These are phyloP conservation scores for Mallotus japonicus DNA, from an alignment of 441 rosid genomes.

Conservation along the genomic window DNA sequence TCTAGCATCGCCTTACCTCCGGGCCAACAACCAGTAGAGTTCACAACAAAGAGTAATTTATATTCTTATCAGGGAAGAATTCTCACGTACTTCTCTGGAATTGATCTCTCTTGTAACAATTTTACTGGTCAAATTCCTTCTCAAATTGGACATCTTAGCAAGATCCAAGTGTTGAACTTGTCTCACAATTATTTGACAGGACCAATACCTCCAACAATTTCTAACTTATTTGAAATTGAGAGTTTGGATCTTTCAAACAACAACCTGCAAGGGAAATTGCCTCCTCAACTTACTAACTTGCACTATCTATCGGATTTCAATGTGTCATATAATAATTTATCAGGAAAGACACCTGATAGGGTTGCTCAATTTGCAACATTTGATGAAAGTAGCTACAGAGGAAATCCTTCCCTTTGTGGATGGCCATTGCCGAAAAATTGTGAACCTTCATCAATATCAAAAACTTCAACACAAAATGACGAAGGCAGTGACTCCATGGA, in stretches of 20 bases:
- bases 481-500: neutral
- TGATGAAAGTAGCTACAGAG: slow-evolving; percentile 22
- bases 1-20: slow-evolving; percentile 14
- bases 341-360: slow-evolving; percentile 20
- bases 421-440: slow-evolving; percentile 13
- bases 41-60: slow-evolving; percentile 4
- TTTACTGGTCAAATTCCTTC: slow-evolving; percentile 19
- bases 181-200: slow-evolving; percentile 21
- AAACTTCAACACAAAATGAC: neutral
- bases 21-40: neutral
- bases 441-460: neutral
- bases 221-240: neutral
- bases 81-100: slow-evolving; percentile 9
- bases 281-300: slow-evolving; percentile 10
- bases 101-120: slow-evolving; percentile 21
- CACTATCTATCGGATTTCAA: slow-evolving; percentile 15
- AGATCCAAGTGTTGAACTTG: neutral
- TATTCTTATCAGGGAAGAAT: neutral
- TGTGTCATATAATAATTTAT: slow-evolving; percentile 35
- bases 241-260: slow-evolving; percentile 8
- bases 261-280: neutral
- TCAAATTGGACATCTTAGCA: slow-evolving; percentile 14
- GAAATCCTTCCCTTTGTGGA: slow-evolving; percentile 38
- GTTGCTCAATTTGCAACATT: slow-evolving; percentile 29
- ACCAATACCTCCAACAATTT: neutral